Evolutionary conservation across 805 yeast species (phyloP), one percentile per base, ranked within the genome.

Genomic region (Barnettozyma pratensis): DNA sequence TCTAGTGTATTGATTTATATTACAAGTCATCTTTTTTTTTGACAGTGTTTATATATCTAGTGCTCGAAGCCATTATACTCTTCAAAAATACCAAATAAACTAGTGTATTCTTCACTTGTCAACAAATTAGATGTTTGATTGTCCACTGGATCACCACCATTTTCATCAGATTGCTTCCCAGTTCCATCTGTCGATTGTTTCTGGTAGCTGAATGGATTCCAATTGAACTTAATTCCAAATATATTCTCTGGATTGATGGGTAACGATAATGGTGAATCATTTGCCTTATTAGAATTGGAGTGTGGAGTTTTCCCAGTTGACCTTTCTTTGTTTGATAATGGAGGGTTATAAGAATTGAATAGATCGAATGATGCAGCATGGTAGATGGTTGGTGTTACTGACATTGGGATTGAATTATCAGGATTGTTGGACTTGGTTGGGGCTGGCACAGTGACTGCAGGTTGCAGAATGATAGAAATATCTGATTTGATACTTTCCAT

Each of bases 71-170:
- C 45, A 14, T 42, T 53, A 37, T 55, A 60, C 40, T 58, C 62
- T 28, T 60, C 62, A 49, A 60, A 59, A 27, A 60, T 37, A 6
- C 60, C 60, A 42, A 53, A 60, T 25, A 60, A 37, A 39, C 55
- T 52, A 7, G 59, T 55, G 35, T 56, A 59, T 28, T 60, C 63
- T 31, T 59, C 62, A 37, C 52, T 47, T 4, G 63, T 46, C 12
- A 59, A 37, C 5, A 49, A 10, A 27, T 32, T 45, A 10, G 47
- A 12, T 10, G 29, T 28, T 39, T 39, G 34, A 39, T 7, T 29
- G 6, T 47, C 30, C 3, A 39, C 42, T 5, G 26, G 27, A 6
- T 30, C n/a, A 5, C 25, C 6, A 9, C 14, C 19, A 28, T n/a
- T n/a, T 36, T 36, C 19, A 28, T 27, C 45, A 4, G 19, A 7